Base-by-base conservation (phyloP, 495 filamentous ascomycete species). In the Aspergillus conjunctus region DNA sequence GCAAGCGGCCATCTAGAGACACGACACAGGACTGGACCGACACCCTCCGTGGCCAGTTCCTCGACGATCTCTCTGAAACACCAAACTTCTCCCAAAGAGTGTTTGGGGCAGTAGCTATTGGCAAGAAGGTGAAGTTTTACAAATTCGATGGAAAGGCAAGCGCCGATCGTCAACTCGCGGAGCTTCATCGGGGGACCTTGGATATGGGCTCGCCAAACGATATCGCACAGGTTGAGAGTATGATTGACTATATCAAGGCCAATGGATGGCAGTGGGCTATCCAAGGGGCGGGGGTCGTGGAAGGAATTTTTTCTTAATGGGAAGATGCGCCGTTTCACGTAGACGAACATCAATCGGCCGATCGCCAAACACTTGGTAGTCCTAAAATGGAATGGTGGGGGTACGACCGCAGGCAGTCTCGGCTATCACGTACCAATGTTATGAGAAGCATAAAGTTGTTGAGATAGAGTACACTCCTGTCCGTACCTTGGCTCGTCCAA, bases 211-310 rank as follows among this genome's bases (percentile, higher is more conserved):
- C 7, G 0, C 6, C 21, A 32, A 20, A 48, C 32, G 54, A 41
- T 33, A 48, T 57, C 30, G 41, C 15, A 26, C n/a, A 33, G 54
- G 41, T 48, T 17, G 54, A 33, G 43, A 31, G 48, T 48, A 48
- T 57, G 54, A 46, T 57, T 39, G 48, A 32, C n/a, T 31, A 48
- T 57, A 34, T 57, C 54, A 57, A 57, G 41, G 54, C 20, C 12
- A 48, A 48, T 48, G 39, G 37, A 32, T 57, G 54, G 54, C 20
- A 57, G 43, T 48, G 54, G 39, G 41, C 41, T 15, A n/a, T n/a
- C n/a, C n/a, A n/a, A n/a, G n/a, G n/a, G n/a, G n/a, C n/a, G n/a
- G n/a, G n/a, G n/a, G n/a, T n/a, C n/a, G n/a, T n/a, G n/a, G n/a
- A n/a, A n/a, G n/a, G n/a, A n/a, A n/a, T n/a, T n/a, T n/a, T n/a